Conservation (phyloP, 2,329 filamentous ascomycete species). For the Didymellaceae sp. region DNA sequence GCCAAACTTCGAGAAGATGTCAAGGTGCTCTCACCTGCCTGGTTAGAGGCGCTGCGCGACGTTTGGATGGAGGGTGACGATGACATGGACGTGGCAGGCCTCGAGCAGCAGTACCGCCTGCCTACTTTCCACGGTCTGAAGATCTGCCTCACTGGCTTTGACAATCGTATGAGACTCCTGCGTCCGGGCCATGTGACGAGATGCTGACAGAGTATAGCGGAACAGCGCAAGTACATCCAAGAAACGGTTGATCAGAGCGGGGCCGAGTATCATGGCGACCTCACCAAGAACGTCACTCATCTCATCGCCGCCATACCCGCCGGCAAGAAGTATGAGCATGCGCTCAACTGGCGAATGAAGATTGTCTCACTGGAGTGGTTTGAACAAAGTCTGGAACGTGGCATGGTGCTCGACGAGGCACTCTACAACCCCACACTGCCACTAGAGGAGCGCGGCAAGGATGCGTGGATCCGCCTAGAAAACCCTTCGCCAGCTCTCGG, state of each 20-base stretch:
- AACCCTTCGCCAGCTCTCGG: constrained; percentile 51
- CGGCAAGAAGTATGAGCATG: constrained; percentile 89
- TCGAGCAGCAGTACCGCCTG: constrained; percentile 72
- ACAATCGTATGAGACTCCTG: constrained; percentile 58
- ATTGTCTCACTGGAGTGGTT: constrained; percentile 88
- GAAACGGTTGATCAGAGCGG: constrained; percentile 72
- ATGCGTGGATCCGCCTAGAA: constrained; percentile 68
- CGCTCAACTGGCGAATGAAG: constrained; percentile 80
- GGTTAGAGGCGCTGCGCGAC: constrained; percentile 80
- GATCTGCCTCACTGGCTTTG: constrained; percentile 74
- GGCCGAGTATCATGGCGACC: constrained; percentile 83
- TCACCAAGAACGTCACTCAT: constrained; percentile 86
- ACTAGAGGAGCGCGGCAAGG: constrained; percentile 72
- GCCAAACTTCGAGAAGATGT: constrained; percentile 88
- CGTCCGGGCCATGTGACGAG: background rate
- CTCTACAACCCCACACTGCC: constrained; percentile 80
- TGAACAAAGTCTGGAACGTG: constrained; percentile 78
- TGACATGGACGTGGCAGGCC: constrained; percentile 71
- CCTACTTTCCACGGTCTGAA: constrained; percentile 67
- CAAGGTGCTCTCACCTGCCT: constrained; percentile 78
- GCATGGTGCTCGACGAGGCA: constrained; percentile 89
- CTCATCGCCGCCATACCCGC: constrained; percentile 79
- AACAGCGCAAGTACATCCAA: constrained; percentile 73
- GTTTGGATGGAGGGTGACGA: constrained; percentile 82
- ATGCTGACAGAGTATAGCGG: constrained; percentile 55